Percentiles rank a stretch among this genome's conserved stretches.
phyloP scores from a whole-genome alignment of 345 rosid genomes.

The Combretum micranthum region DNA sequence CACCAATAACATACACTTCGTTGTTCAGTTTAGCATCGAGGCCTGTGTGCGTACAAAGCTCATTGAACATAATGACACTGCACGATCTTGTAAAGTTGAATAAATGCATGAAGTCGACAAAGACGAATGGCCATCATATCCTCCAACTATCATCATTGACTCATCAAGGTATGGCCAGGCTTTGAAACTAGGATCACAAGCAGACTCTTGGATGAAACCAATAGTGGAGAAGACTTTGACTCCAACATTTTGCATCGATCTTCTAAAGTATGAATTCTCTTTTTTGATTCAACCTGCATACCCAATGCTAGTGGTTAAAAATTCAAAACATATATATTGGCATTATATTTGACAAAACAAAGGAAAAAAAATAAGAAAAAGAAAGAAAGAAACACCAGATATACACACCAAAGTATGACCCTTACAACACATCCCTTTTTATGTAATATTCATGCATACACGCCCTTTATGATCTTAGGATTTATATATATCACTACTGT shows the following conservation, averaged over 20 bases:
- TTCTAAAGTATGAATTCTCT: constrained; percentile 33
- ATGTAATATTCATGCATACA: too few species aligned
- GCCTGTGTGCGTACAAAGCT: constrained; percentile 18
- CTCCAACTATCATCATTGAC: constrained; percentile 27
- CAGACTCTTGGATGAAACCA: not conserved
- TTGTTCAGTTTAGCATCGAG: constrained; percentile 19
- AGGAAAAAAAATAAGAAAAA: too few species aligned
- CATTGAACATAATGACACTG: constrained; percentile 20
- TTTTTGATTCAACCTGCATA: constrained; percentile 35
- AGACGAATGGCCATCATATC: constrained; percentile 30
- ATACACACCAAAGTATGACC: too few species aligned
- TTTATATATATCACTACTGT: too few species aligned
- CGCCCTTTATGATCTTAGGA: too few species aligned
- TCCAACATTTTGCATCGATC: constrained; percentile 12
- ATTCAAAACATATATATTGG: not conserved
- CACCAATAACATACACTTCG: constrained; percentile 30
- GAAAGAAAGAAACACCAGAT: too few species aligned
- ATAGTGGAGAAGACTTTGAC: constrained; percentile 1
- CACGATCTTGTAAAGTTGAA: constrained; percentile 15
- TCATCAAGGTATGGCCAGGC: constrained; percentile 4
- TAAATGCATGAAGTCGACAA: constrained; percentile 23
- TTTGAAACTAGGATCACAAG: not conserved
- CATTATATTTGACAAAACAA: too few species aligned
- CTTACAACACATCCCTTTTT: too few species aligned
- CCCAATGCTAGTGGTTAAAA: constrained; percentile 2